Conservation (phyloP, 306 rosid genomes). For the Crataegus laevigata region DNA sequence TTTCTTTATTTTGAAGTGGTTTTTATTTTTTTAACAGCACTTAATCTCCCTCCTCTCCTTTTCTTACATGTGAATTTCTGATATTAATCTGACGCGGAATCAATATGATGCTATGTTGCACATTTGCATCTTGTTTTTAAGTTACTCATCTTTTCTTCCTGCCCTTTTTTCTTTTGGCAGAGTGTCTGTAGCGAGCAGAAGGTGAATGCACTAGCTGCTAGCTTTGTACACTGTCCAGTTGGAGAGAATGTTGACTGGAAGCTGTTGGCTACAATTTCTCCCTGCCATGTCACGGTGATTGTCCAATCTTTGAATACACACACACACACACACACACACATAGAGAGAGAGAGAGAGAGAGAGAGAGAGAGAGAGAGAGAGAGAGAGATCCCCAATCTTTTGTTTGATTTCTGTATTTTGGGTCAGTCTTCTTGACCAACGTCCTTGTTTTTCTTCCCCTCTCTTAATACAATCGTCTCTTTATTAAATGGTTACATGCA, state of each 20-base stretch:
- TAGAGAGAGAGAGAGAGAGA: no score
- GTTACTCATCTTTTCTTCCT: conserved; percentile 10
- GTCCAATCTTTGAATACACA: conserved; percentile 9
- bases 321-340: no score
- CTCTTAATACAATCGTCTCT: no score
- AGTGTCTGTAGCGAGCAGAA: conserved; percentile 83
- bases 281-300: conserved; percentile 89
- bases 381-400: background rate
- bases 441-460: no score
- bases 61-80: background rate
- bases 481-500: background rate
- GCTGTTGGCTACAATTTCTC: conserved; percentile 88
- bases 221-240: conserved; percentile 74
- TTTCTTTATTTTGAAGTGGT: background rate
- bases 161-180: conserved; percentile 30
- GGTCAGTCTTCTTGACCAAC: no score
- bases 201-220: conserved; percentile 84
- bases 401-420: no score
- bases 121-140: background rate
- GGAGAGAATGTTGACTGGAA: conserved; percentile 97
- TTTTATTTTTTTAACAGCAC: background rate
- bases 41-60: background rate
- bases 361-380: no score
- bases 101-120: background rate
- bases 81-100: background rate